Evolutionary conservation across 2,329 filamentous ascomycete genomes (phyloP).

Genomic region (Penicillium sp.): DNA sequence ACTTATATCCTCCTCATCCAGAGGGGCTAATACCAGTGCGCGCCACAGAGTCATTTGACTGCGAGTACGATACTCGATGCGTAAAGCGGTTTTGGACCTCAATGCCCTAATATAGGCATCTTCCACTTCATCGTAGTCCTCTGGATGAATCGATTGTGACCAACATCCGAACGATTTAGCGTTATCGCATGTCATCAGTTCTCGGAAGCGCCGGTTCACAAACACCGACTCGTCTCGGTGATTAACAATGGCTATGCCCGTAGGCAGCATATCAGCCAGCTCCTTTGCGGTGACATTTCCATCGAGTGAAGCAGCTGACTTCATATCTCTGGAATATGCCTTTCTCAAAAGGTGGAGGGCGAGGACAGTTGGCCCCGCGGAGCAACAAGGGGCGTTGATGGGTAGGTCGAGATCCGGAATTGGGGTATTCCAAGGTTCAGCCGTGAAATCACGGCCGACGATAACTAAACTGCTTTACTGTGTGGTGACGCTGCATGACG

Average conservation of each 20-base stretch:
- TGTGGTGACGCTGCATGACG: no score
- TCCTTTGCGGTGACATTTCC: conserved; percentile 18
- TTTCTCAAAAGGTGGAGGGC: no score
- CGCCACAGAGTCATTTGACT: conserved; percentile 13
- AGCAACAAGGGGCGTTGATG: no score
- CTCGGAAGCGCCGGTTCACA: conserved; percentile 20
- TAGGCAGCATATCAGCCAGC: conserved; percentile 26
- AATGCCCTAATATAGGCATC: conserved; percentile 10
- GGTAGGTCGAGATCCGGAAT: no score
- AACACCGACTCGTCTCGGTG: conserved; percentile 18
- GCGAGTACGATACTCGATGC: conserved; percentile 24
- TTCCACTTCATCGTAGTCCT: conserved; percentile 17
- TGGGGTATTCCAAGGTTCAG: no score
- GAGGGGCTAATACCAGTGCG: conserved; percentile 14
- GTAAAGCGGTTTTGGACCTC: conserved; percentile 4
- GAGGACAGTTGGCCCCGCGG: no score
- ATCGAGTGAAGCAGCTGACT: not conserved
- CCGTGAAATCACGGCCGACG: no score
- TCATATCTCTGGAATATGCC: no score
- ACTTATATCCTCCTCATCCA: conserved; percentile 10
- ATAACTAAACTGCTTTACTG: no score
- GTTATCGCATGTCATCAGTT: conserved; percentile 9
- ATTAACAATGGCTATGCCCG: conserved; percentile 22
- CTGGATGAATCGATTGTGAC: conserved; percentile 17
- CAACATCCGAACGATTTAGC: conserved; percentile 13